Evolutionary conservation across 2,329 filamentous ascomycete species (phyloP).

Genomic region (Diaporthe vaccinii): DNA sequence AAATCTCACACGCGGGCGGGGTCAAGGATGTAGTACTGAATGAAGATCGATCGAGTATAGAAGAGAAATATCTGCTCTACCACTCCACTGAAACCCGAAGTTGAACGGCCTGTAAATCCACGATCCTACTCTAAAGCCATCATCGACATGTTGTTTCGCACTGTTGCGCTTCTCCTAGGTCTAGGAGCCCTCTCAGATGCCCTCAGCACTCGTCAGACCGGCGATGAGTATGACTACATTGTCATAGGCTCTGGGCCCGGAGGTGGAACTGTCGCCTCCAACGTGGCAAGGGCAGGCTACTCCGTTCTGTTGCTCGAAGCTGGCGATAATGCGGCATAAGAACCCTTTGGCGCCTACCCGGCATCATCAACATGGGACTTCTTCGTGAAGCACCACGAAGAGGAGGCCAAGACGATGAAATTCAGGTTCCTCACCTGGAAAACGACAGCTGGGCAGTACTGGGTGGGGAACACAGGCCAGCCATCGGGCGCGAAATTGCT

Average conservation of each 20-base stretch:
- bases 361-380: constrained; percentile 61
- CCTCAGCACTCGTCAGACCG: constrained; percentile 1
- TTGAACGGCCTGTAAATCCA: fast-evolving
- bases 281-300: not conserved
- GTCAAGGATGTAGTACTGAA: not conserved
- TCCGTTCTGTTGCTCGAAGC: not conserved
- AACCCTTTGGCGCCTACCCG: constrained; percentile 4
- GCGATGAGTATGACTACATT: constrained; percentile 19
- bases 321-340: constrained; percentile 5
- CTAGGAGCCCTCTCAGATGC: not conserved
- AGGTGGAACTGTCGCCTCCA: constrained; percentile 10
- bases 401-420: constrained; percentile 56
- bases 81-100: fast-evolving
- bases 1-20: not conserved
- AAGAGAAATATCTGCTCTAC: not conserved
- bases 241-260: constrained; percentile 17
- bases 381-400: constrained; percentile 68
- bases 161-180: not conserved
- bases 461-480: constrained; percentile 48
- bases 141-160: not conserved
- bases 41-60: not conserved
- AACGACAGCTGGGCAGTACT: constrained; percentile 47
- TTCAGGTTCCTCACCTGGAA: constrained; percentile 59
- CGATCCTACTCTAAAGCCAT: fast-evolving
- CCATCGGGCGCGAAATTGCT: constrained; percentile 48